A percentile compares a stretch with the other conserved stretches of the same genome.
Conservation (phyloP, 352 stramenopile species). For the Aphanomyces cochlioides region DNA sequence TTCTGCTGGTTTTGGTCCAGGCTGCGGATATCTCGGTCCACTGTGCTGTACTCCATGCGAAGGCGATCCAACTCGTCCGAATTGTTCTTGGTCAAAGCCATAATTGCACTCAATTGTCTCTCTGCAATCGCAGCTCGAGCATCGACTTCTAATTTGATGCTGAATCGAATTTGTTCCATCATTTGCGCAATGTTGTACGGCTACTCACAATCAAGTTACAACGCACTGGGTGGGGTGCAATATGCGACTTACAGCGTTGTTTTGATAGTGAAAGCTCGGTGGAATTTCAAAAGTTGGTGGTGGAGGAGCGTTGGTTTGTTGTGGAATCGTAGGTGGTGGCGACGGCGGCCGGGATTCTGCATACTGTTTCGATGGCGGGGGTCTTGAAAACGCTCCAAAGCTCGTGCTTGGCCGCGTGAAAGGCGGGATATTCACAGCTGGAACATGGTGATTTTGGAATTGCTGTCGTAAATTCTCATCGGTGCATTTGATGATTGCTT, state of each 20-base stretch:
- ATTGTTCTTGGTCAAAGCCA: conserved; percentile 68
- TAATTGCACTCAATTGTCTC: conserved; percentile 65
- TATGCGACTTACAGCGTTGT: neutral
- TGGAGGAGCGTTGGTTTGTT: conserved; percentile 9
- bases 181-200: conserved; percentile 77
- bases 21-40: conserved; percentile 69
- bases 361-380: neutral
- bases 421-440: neutral
- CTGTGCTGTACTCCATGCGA: conserved; percentile 61
- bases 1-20: conserved; percentile 74
- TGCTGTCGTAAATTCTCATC: conserved; percentile 72
- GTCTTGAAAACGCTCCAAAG: too few species aligned
- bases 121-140: conserved; percentile 68
- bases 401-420: too few species aligned
- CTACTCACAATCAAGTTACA: neutral
- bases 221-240: neutral
- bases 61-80: conserved; percentile 71
- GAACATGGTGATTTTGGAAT: conserved; percentile 51
- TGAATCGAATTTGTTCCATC: conserved; percentile 81
- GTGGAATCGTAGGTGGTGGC: neutral
- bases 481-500: conserved; percentile 76
- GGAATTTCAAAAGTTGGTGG: neutral
- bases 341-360: neutral
- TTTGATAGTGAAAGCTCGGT: conserved; percentile 1
- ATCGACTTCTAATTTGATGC: conserved; percentile 79